Percentiles rank a stretch among this genome's conserved stretches.
Conservation (phyloP, 768 basidiomycete genomes). For the Kwoniella sp. region DNA sequence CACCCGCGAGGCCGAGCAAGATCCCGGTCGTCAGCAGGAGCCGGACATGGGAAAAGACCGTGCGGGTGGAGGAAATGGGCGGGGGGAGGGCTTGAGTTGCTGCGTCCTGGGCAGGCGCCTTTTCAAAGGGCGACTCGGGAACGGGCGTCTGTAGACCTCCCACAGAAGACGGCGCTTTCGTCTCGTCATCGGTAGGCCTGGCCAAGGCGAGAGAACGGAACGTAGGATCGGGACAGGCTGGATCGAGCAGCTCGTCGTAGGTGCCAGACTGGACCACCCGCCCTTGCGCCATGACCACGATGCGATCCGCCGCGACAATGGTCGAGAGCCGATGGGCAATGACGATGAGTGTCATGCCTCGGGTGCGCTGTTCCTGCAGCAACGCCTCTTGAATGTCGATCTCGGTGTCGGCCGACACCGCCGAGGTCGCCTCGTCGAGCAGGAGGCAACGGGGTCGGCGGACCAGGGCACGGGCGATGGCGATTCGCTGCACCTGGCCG, state of each 20-base stretch:
- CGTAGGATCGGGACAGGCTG: constrained; percentile 25
- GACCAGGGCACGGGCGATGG: constrained; percentile 36
- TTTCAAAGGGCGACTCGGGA: neutral
- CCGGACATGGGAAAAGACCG: constrained; percentile 20
- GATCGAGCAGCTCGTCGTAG: constrained; percentile 36
- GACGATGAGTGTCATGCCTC: constrained; percentile 31
- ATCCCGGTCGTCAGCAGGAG: constrained; percentile 18
- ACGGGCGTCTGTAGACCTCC: neutral
- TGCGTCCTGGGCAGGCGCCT: neutral
- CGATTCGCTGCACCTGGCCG: constrained; percentile 42
- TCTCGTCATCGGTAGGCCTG: neutral
- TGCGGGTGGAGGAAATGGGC: constrained; percentile 4
- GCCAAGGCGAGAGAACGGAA: constrained; percentile 35
- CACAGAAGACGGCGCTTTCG: neutral
- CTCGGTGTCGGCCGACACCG: constrained; percentile 30
- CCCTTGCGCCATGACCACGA: constrained; percentile 39
- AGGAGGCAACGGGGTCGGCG: constrained; percentile 28
- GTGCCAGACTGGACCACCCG: constrained; percentile 31
- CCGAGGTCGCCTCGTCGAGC: constrained; percentile 42
- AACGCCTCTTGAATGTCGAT: constrained; percentile 22
- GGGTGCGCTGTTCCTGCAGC: constrained; percentile 2
- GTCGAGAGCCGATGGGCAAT: constrained; percentile 38
- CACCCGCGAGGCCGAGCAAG: constrained; percentile 23
- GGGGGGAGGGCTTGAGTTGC: constrained; percentile 8
- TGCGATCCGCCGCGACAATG: constrained; percentile 29